Conservation (phyloP, 306 rosid genomes). For the Quercus rubra region DNA sequence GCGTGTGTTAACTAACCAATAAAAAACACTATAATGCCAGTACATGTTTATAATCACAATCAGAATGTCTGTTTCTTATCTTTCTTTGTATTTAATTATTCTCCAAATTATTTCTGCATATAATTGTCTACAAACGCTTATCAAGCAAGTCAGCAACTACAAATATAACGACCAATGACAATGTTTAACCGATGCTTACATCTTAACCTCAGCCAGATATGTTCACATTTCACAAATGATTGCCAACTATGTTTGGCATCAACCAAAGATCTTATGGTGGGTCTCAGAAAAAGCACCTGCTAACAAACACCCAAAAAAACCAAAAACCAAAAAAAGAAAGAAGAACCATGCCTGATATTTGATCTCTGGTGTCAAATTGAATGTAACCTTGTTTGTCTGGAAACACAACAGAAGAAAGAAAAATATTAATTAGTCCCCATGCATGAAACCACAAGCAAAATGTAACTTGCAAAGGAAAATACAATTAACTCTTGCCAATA, state of each 20-base stretch:
- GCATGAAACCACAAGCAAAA: constrained; percentile 20
- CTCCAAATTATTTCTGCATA: not conserved
- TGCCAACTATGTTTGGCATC: not conserved
- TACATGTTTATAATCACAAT: not conserved
- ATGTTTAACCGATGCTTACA: not conserved
- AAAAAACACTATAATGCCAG: not conserved
- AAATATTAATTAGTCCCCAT: not conserved
- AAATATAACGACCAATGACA: not conserved
- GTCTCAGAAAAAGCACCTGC: not conserved
- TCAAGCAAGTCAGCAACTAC: not conserved
- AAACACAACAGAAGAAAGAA: constrained; percentile 23
- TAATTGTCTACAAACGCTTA: not conserved
- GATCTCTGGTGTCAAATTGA: constrained; percentile 91
- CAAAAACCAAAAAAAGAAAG: not conserved
- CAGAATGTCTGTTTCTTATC: not conserved
- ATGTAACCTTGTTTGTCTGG: constrained; percentile 90
- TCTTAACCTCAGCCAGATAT: not conserved
- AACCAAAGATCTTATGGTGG: not conserved
- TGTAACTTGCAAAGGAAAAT: not conserved
- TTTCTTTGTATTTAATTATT: not conserved
- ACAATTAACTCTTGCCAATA: not conserved
- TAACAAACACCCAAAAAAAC: not conserved
- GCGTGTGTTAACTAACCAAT: too few species aligned
- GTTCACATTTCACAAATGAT: not conserved
- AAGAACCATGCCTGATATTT: constrained; percentile 72